Base-by-base conservation (phyloP, 2,329 filamentous ascomycete species). In the Lasiodiplodia gonubiensis region DNA sequence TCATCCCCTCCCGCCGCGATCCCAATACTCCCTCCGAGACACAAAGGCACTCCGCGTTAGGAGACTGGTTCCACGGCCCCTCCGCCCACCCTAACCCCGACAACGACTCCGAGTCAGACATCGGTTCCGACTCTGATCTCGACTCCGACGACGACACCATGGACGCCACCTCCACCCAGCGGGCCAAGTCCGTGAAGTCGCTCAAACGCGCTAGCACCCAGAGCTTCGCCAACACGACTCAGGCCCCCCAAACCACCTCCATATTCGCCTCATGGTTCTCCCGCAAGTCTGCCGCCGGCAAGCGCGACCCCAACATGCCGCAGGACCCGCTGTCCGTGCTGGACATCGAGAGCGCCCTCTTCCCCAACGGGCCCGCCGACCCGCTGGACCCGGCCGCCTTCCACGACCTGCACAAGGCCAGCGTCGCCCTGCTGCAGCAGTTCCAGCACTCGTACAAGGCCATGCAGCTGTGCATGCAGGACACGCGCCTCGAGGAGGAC, bases 371-470 rank as follows among this genome's bases (percentile, higher is more conserved):
- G 2, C 79, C 81, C 0, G 75, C 80, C 16, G 80, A 85, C 69
- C 79, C 84, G 2, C 79, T 83, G 21, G 81, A 81, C 2, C 84
- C 86, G 5, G 82, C 84, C 51, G 83, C 85, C 1, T 85, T 88
- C 77, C 83, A 87, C 72, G 82, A 84, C 66, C 81, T 90, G 14
- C 83, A 86, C 52, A 77, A 81, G 33, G 86, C 86, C 70, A 87
- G 87, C 54, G 85, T 86, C 71, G 77, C 77, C n/a, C 77, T 88
- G 1, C 79, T 89, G 54, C 77, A 80, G 64, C 81, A 83, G 35
- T 83, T 88, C 72, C 87, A 89, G 74, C 76, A 77, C 4, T 86
- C 86, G 2, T 88, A 89, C 75, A 84, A 84, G 69, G 70, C 76
- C 46, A 71, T 78, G 10, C 77, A 76, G 16, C 74, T 74, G 23